Evolutionary conservation across 192 early-diverging fungal genomes (phyloP).

Genomic region (Mortierella antarctica): DNA sequence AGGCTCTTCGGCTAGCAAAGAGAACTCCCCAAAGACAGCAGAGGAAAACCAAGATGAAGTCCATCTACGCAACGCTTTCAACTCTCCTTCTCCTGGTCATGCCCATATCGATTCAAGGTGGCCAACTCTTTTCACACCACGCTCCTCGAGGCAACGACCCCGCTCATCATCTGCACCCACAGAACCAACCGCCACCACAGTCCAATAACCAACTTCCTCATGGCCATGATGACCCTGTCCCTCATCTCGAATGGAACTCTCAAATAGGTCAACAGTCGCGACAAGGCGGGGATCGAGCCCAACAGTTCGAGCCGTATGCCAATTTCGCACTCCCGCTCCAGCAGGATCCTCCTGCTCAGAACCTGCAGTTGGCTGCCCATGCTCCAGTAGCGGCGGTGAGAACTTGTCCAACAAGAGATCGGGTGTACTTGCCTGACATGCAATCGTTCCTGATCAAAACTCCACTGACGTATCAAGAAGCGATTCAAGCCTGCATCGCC

Average conservation of each 20-base stretch:
- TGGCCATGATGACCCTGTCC: slow-evolving; percentile 1
- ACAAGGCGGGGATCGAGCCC: not conserved
- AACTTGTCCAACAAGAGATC: slow-evolving; percentile 25
- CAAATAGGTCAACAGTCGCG: slow-evolving; percentile 30
- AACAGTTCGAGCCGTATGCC: slow-evolving; percentile 17
- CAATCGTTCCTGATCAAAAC: slow-evolving; percentile 40
- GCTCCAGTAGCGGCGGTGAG: not conserved
- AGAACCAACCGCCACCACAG: too few relatives aligned
- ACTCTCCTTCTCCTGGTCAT: not conserved
- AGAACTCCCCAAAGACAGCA: not conserved
- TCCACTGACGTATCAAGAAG: slow-evolving; percentile 29
- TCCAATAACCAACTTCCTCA: not conserved
- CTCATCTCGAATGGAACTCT: slow-evolving; percentile 45
- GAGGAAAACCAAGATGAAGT: slow-evolving; percentile 1
- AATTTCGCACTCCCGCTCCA: slow-evolving; percentile 12
- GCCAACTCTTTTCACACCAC: slow-evolving; percentile 22
- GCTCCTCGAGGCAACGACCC: slow-evolving; percentile 12
- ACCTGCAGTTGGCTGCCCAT: not conserved
- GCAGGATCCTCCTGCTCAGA: not conserved
- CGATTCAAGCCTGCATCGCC: slow-evolving; percentile 29
- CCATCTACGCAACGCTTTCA: not conserved
- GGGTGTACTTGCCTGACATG: slow-evolving; percentile 48
- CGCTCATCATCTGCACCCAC: slow-evolving; percentile 2
- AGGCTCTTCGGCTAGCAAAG: not conserved
- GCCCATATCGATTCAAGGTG: slow-evolving; percentile 21